These are phyloP conservation scores for Aspergillus affinis DNA, from an alignment of 495 filamentous ascomycete genomes.

Conservation along the genomic window DNA sequence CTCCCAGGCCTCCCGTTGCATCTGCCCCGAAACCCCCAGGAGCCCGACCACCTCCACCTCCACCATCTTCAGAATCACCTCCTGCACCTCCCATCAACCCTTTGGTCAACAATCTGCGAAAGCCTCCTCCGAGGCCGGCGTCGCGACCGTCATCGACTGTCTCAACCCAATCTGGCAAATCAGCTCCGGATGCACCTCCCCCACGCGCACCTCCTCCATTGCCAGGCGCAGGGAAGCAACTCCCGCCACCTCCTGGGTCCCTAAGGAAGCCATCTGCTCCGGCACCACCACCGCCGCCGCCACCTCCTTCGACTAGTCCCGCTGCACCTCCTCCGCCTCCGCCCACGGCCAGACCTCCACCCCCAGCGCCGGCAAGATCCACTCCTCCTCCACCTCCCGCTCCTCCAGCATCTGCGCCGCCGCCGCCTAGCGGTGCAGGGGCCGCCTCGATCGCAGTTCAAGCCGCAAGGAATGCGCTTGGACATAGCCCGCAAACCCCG, in stretches of 20 bases:
- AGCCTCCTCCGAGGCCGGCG: constrained; percentile 50
- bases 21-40: constrained; percentile 64
- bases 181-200: constrained; percentile 51
- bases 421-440: constrained; percentile 32
- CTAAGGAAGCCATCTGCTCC: constrained; percentile 40
- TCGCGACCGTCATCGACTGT: constrained; percentile 53
- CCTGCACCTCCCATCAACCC: constrained; percentile 54
- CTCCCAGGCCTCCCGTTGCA: constrained; percentile 58
- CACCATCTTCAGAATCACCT: constrained; percentile 54
- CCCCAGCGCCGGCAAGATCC: constrained; percentile 39
- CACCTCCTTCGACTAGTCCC: constrained; percentile 41
- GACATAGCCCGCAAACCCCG: constrained; percentile 48
- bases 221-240: constrained; percentile 51
- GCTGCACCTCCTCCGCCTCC: constrained; percentile 53
- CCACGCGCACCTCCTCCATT: constrained; percentile 68
- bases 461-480: constrained; percentile 48
- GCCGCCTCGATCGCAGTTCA: constrained; percentile 45
- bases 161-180: constrained; percentile 48
- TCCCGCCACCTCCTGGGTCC: constrained; percentile 47
- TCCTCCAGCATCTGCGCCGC: constrained; percentile 42
- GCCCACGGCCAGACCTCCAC: constrained; percentile 40
- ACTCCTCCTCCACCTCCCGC: constrained; percentile 49
- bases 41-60: constrained; percentile 49
- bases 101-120: constrained; percentile 60
- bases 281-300: constrained; percentile 44